Conservation (phyloP, 345 rosid species). For the Eutrema japonicum region DNA sequence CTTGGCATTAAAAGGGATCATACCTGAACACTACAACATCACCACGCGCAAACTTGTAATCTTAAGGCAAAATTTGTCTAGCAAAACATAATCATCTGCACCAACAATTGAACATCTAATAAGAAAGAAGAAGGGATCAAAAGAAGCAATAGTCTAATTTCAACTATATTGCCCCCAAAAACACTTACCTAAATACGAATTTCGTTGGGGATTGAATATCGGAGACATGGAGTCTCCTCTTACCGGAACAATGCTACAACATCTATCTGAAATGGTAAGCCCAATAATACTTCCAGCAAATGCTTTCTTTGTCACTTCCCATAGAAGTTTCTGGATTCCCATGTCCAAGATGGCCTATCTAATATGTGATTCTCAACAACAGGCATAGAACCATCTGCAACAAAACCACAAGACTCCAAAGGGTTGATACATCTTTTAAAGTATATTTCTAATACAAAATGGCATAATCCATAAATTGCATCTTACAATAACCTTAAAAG, state of each 20-base stretch:
- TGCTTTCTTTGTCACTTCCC: conserved; percentile 58
- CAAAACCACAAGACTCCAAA: conserved; percentile 19
- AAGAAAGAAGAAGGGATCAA: conserved; percentile 22
- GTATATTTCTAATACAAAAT: background rate
- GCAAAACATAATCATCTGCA: conserved; percentile 83
- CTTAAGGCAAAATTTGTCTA: conserved; percentile 78
- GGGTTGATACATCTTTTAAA: background rate
- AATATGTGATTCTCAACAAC: conserved; percentile 27
- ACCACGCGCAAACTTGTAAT: conserved; percentile 78
- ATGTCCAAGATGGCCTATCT: conserved; percentile 43
- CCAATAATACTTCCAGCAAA: conserved; percentile 65
- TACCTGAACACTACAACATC: conserved; percentile 86
- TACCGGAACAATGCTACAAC: conserved; percentile 60
- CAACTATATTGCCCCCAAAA: background rate
- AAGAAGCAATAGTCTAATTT: conserved; percentile 6
- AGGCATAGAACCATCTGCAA: conserved; percentile 50
- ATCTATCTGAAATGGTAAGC: conserved; percentile 69
- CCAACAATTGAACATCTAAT: conserved; percentile 38
- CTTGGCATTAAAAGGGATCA: conserved; percentile 26
- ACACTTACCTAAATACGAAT: conserved; percentile 43
- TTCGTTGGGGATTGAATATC: conserved; percentile 60
- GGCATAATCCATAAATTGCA: conserved; percentile 2
- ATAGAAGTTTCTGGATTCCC: conserved; percentile 52
- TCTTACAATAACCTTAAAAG: background rate
- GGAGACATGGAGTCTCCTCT: conserved; percentile 85